A percentile compares a stretch with the other conserved stretches of the same genome.
Conservation (phyloP, 192 early-diverging fungal species). For the Backusella westeae region DNA sequence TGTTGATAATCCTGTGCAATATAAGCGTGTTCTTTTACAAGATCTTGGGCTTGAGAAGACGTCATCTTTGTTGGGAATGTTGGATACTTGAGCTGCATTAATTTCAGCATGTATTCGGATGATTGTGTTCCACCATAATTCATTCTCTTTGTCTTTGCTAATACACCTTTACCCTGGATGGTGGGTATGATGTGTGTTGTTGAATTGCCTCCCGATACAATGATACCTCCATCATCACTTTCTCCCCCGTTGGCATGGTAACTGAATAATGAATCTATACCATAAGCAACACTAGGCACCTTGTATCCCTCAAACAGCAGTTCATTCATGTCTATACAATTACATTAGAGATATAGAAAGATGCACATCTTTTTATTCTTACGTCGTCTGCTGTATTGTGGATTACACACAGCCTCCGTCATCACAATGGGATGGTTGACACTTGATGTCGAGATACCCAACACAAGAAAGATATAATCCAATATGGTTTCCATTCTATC, state of each 20-base stretch:
- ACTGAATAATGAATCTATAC: constrained; percentile 87
- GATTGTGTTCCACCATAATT: constrained; percentile 76
- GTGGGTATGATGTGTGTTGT: constrained; percentile 79
- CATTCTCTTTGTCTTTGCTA: constrained; percentile 72
- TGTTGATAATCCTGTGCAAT: constrained; percentile 74
- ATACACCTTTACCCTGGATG: constrained; percentile 52
- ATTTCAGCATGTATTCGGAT: constrained; percentile 80
- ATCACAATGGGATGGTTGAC: constrained; percentile 82
- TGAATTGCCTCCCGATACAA: constrained; percentile 69
- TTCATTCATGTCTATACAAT: constrained; percentile 72
- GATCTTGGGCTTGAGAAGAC: constrained; percentile 66
- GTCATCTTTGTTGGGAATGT: constrained; percentile 85
- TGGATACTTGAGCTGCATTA: constrained; percentile 90
- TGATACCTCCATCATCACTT: constrained; percentile 62
- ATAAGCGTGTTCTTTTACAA: constrained; percentile 66
- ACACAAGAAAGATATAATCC: constrained; percentile 82
- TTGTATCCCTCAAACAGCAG: constrained; percentile 86
- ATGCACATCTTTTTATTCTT: constrained; percentile 11
- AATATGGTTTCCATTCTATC: constrained; percentile 77
- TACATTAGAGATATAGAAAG: background rate
- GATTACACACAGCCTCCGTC: constrained; percentile 83
- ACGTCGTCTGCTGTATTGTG: constrained; percentile 73
- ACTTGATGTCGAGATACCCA: constrained; percentile 70
- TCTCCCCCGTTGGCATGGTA: constrained; percentile 68
- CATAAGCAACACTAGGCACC: constrained; percentile 75